phyloP scores from a whole-genome alignment of 495 filamentous ascomycete genomes.

The Penicillium turbatum region DNA sequence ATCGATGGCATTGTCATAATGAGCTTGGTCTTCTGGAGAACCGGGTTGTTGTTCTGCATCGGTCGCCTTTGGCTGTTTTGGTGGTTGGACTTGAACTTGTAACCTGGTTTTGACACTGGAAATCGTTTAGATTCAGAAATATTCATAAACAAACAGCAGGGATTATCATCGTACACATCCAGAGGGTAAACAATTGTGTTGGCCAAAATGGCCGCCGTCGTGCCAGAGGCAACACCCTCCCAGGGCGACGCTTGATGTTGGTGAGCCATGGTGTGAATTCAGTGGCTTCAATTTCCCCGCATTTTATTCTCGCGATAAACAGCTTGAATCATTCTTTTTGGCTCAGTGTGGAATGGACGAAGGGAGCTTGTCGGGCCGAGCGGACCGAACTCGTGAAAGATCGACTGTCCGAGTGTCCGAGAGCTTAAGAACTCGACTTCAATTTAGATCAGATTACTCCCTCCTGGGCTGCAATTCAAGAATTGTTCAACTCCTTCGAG shows the following conservation, averaged over 20 bases:
- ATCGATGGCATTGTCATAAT: slow-evolving; percentile 1
- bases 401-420: not conserved
- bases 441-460: slow-evolving; percentile 3
- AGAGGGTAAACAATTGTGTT: slow-evolving; percentile 16
- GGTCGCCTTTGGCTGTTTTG: not conserved
- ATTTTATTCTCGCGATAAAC: not conserved
- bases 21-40: not conserved
- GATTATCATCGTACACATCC: slow-evolving; percentile 13
- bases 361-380: slow-evolving; percentile 7
- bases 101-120: slow-evolving; percentile 13
- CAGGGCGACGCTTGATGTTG: slow-evolving; percentile 11
- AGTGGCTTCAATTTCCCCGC: not conserved
- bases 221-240: slow-evolving; percentile 14
- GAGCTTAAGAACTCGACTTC: not conserved
- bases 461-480: slow-evolving; percentile 14
- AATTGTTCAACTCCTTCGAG: slow-evolving; percentile 21
- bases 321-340: not conserved
- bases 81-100: slow-evolving; percentile 10
- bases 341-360: not conserved
- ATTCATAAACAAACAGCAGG: not conserved
- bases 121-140: not conserved
- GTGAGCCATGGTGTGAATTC: not conserved
- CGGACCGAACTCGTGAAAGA: slow-evolving; percentile 8
- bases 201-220: slow-evolving; percentile 14
- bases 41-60: not conserved